Evolutionary conservation across 2,329 filamentous ascomycete species (phyloP).

Genomic region (Exserohilum turcica): DNA sequence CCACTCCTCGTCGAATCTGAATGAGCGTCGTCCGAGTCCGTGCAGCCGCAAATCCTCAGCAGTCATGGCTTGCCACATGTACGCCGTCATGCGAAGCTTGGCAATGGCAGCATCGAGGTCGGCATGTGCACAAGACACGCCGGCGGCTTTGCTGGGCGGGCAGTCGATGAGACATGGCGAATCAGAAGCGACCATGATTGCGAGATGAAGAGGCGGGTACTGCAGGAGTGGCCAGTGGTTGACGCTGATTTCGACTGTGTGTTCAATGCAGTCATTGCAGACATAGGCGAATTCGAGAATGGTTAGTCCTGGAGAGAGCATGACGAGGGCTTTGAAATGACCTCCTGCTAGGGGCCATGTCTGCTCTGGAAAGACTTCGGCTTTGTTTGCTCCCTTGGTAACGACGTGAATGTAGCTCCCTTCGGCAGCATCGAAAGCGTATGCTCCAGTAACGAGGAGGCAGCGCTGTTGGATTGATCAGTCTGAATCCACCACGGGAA

Average conservation of each 20-base stretch:
- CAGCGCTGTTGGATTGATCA: slow-evolving; percentile 26
- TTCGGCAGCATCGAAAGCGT: slow-evolving; percentile 17
- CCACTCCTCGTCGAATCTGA: slow-evolving; percentile 43
- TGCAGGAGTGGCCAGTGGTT: slow-evolving; percentile 40
- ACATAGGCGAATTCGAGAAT: slow-evolving; percentile 27
- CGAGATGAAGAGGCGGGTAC: slow-evolving; percentile 40
- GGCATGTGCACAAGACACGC: slow-evolving; percentile 32
- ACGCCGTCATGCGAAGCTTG: slow-evolving; percentile 43
- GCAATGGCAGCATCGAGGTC: slow-evolving; percentile 37
- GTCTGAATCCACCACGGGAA: neutral
- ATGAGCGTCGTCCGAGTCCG: slow-evolving; percentile 33
- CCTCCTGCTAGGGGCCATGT: slow-evolving; percentile 44
- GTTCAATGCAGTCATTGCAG: slow-evolving; percentile 22
- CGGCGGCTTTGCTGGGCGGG: slow-evolving; percentile 32
- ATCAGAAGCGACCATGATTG: slow-evolving; percentile 42
- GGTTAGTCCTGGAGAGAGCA: slow-evolving; percentile 37
- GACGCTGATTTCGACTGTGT: slow-evolving; percentile 20
- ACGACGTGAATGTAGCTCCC: slow-evolving; percentile 30
- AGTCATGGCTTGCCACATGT: slow-evolving; percentile 46
- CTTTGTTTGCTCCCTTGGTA: slow-evolving; percentile 21
- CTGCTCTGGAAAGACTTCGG: slow-evolving; percentile 33
- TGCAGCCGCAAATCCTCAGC: slow-evolving; percentile 38
- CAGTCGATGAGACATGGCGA: slow-evolving; percentile 41
- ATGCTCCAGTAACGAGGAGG: slow-evolving; percentile 38
- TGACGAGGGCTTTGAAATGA: slow-evolving; percentile 40